Percentiles rank a stretch among this genome's conserved stretches.
These are phyloP conservation scores for Scedosporium boydii DNA, from an alignment of 2,329 filamentous ascomycete genomes.

Conservation along the genomic window DNA sequence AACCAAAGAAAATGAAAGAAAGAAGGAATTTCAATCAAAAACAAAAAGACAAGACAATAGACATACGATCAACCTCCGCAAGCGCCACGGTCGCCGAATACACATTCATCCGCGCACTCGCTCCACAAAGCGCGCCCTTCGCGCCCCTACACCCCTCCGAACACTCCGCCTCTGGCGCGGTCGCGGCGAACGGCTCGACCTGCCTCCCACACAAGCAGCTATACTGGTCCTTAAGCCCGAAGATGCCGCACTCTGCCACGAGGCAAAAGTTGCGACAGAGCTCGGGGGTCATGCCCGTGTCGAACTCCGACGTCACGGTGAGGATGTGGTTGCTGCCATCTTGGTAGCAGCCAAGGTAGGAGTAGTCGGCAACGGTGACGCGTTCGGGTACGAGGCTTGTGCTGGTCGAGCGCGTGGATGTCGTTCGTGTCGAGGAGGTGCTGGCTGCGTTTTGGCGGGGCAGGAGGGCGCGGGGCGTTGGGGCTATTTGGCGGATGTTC, in stretches of 20 bases:
- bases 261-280: constrained; percentile 8
- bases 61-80: neutral
- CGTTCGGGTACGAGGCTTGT: neutral
- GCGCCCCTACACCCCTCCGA: neutral
- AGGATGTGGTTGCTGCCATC: constrained; percentile 8
- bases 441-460: neutral
- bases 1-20: neutral
- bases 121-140: constrained; percentile 1
- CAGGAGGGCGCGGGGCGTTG: neutral
- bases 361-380: neutral
- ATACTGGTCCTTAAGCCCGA: constrained; percentile 24
- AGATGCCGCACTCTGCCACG: constrained; percentile 10
- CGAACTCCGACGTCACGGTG: neutral
- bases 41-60: neutral
- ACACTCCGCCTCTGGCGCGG: constrained; percentile 3
- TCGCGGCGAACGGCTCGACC: constrained; percentile 6
- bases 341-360: constrained; percentile 8
- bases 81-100: constrained; percentile 7
- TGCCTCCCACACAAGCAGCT: constrained; percentile 24
- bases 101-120: constrained; percentile 4
- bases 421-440: neutral
- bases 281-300: constrained; percentile 9
- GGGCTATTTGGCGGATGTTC: neutral
- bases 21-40: neutral
- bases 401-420: neutral